phyloP scores from a whole-genome alignment of 352 stramenopile species.

The Pythium oligandrum region DNA sequence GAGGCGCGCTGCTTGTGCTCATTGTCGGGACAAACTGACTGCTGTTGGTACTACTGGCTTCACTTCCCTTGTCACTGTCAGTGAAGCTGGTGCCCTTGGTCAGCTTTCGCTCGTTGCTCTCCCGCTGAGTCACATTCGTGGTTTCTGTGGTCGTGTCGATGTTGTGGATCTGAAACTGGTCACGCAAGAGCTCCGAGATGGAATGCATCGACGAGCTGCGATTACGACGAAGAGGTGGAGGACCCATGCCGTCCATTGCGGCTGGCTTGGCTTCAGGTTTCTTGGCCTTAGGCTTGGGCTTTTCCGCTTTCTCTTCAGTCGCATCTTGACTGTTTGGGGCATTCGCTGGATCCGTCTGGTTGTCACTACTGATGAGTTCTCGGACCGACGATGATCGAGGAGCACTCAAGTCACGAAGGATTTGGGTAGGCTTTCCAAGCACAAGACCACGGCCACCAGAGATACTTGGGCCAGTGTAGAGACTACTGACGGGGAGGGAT shows the following conservation, averaged over 20 bases:
- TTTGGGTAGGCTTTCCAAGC: not conserved
- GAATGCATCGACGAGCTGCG: constrained; percentile 46
- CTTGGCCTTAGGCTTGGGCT: too few species aligned
- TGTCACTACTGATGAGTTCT: too few species aligned
- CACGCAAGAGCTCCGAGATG: constrained; percentile 27
- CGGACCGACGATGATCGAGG: not conserved
- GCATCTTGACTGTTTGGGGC: too few species aligned
- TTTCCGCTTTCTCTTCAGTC: too few species aligned
- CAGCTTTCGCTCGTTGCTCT: constrained; percentile 5
- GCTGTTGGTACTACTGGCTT: constrained; percentile 6
- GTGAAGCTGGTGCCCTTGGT: constrained; percentile 13
- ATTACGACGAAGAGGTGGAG: constrained; percentile 11
- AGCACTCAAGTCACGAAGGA: constrained; percentile 5
- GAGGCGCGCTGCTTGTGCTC: not conserved
- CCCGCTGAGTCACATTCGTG: not conserved
- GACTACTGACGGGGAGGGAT: constrained; percentile 41
- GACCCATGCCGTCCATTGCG: not conserved
- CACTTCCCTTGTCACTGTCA: constrained; percentile 1
- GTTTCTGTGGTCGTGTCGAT: not conserved
- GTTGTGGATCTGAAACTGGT: constrained; percentile 16
- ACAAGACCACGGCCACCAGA: constrained; percentile 2
- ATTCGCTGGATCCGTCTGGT: too few species aligned
- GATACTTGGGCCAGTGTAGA: constrained; percentile 10
- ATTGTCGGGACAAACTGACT: constrained; percentile 3
- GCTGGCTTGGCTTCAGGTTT: too few species aligned